Percentiles rank a stretch among this genome's conserved stretches.
These are phyloP conservation scores for Sporothrix euskadiensis DNA, from an alignment of 2,329 filamentous ascomycete genomes.

Conservation along the genomic window DNA sequence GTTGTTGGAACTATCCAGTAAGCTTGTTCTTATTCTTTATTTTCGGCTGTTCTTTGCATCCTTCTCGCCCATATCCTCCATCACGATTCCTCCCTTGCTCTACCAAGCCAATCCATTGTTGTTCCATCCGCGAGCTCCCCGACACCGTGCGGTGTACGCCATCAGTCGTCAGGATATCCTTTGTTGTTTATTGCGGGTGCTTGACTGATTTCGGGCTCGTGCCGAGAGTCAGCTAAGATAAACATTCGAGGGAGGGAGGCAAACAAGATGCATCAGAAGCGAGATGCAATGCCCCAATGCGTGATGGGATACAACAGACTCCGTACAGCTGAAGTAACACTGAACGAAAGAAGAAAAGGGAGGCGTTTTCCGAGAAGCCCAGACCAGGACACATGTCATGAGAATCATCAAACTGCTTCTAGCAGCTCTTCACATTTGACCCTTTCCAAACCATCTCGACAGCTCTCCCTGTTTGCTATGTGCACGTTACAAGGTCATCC, in stretches of 20 bases:
- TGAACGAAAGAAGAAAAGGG: background rate
- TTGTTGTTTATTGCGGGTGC: background rate
- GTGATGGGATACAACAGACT: background rate
- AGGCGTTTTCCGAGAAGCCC: background rate
- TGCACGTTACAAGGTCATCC: background rate
- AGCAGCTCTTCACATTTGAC: background rate
- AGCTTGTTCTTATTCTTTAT: background rate
- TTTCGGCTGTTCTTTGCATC: background rate
- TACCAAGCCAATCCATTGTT: background rate
- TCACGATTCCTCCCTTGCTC: background rate
- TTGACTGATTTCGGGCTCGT: background rate
- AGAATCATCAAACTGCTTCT: background rate
- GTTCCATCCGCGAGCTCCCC: constrained; percentile 16
- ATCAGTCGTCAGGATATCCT: background rate
- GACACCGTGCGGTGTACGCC: background rate
- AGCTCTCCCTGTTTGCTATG: background rate
- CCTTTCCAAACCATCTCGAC: background rate
- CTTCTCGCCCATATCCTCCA: background rate
- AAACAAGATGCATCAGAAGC: background rate
- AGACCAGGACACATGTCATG: background rate
- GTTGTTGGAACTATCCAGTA: background rate
- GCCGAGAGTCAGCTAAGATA: background rate
- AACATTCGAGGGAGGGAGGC: background rate
- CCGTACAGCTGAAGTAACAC: background rate
- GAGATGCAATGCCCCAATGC: background rate